A percentile compares a stretch with the other conserved stretches of the same genome.
These are phyloP conservation scores for Berberis vulgaris DNA, from an alignment of 164 flowering plant species.

Conservation along the genomic window DNA sequence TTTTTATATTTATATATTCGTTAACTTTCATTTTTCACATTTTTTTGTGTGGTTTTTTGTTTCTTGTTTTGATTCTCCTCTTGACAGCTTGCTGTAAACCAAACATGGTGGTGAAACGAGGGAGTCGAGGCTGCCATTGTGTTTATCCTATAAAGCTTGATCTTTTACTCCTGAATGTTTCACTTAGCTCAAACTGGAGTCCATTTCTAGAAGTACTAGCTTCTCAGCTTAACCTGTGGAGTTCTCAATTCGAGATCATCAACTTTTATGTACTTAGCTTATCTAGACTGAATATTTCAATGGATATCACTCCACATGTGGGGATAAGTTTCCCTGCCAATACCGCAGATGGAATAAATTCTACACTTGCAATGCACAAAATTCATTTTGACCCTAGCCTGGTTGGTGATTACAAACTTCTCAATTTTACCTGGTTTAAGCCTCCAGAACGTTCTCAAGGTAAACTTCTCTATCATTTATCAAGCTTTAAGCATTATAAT, in stretches of 20 bases:
- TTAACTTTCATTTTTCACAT: not conserved
- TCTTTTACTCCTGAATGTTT: constrained; percentile 70
- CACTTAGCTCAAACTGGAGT: constrained; percentile 72
- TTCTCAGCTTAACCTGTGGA: constrained; percentile 54
- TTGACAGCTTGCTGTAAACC: constrained; percentile 73
- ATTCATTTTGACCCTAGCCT: constrained; percentile 52
- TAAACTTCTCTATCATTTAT: constrained; percentile 22
- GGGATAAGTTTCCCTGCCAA: constrained; percentile 69
- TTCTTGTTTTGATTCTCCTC: constrained; percentile 8
- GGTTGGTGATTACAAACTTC: constrained; percentile 80
- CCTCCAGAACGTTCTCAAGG: constrained; percentile 61
- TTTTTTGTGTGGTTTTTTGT: not conserved
- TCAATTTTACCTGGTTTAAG: constrained; percentile 81
- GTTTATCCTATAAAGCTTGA: constrained; percentile 90
- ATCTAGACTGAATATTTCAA: constrained; percentile 70
- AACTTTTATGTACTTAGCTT: constrained; percentile 63
- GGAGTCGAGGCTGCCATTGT: constrained; percentile 64
- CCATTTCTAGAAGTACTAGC: constrained; percentile 62
- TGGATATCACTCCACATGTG: constrained; percentile 79
- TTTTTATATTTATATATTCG: not conserved
- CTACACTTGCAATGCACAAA: constrained; percentile 55
- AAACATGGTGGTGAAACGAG: constrained; percentile 67
- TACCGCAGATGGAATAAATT: constrained; percentile 55
- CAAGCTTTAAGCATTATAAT: not conserved
- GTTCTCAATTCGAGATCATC: constrained; percentile 69